phyloP scores from a whole-genome alignment of 345 rosid species.

The Toxicodendron radicans region DNA sequence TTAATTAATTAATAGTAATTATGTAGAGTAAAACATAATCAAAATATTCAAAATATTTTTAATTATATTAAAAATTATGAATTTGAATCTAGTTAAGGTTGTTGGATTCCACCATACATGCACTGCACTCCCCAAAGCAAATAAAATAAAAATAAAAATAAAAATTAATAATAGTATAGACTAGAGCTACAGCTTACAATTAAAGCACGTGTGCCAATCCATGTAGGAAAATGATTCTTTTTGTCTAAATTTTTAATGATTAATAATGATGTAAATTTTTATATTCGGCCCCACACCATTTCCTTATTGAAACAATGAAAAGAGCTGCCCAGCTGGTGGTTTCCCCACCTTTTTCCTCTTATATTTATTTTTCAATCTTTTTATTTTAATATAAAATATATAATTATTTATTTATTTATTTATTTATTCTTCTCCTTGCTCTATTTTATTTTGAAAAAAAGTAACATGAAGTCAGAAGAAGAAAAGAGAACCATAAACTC shows the following conservation, averaged over 20 bases:
- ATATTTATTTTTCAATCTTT: too few species aligned
- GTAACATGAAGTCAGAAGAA: too few species aligned
- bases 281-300: background rate
- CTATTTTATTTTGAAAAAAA: too few species aligned
- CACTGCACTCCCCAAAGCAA: background rate
- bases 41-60: background rate
- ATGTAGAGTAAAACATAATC: constrained; percentile 11
- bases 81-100: background rate
- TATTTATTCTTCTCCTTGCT: too few species aligned
- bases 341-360: too few species aligned
- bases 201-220: constrained; percentile 5
- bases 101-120: constrained; percentile 16
- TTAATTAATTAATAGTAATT: background rate
- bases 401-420: too few species aligned
- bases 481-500: too few species aligned
- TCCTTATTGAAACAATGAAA: too few species aligned
- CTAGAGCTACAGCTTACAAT: too few species aligned
- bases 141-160: background rate
- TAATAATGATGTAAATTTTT: constrained; percentile 9
- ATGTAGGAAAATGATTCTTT: background rate
- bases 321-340: too few species aligned
- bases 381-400: too few species aligned
- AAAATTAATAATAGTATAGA: background rate
- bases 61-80: background rate
- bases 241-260: constrained; percentile 2